A percentile compares a stretch with the other conserved stretches of the same genome.
These are phyloP conservation scores for Clonostachys byssicola DNA, from an alignment of 2,329 filamentous ascomycete species.

Conservation along the genomic window DNA sequence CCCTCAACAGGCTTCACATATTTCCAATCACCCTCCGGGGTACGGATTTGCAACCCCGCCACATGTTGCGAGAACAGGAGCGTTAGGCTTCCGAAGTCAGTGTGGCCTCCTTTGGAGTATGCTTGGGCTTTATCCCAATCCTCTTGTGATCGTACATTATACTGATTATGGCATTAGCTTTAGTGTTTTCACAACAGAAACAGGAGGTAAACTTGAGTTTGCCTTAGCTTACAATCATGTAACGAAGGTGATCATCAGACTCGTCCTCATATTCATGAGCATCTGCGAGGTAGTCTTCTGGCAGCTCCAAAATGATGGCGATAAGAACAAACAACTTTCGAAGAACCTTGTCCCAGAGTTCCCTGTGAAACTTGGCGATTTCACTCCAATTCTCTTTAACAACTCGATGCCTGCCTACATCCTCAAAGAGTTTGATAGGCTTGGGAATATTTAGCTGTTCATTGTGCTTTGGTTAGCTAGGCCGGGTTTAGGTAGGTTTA, in stretches of 20 bases:
- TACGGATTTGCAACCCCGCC: conserved; percentile 44
- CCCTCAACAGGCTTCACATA: conserved; percentile 36
- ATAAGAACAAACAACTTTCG: conserved; percentile 17
- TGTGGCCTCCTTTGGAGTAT: conserved; percentile 23
- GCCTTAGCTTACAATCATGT: conserved; percentile 48
- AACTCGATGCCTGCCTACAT: conserved; percentile 26
- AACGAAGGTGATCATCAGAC: conserved; percentile 50
- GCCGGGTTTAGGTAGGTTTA: not conserved
- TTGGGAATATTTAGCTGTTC: conserved; percentile 52
- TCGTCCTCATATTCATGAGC: conserved; percentile 45
- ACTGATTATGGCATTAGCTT: too few relatives aligned
- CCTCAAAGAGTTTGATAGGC: conserved; percentile 31
- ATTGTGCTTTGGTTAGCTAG: conserved; percentile 12
- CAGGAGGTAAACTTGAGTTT: conserved; percentile 8
- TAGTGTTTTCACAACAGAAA: too few relatives aligned
- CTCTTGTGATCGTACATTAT: conserved; percentile 16
- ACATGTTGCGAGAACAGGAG: conserved; percentile 50
- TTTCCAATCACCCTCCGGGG: conserved; percentile 29
- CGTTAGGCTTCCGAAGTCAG: conserved; percentile 47
- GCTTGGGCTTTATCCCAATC: too few relatives aligned
- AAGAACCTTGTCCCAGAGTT: conserved; percentile 18
- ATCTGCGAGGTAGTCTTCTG: conserved; percentile 45
- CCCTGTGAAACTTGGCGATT: conserved; percentile 42
- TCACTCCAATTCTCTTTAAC: conserved; percentile 34
- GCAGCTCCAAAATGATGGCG: conserved; percentile 48